Base-by-base conservation (phyloP, 1,284 basidiomycete genomes). In the Fomitopsis palustris region DNA sequence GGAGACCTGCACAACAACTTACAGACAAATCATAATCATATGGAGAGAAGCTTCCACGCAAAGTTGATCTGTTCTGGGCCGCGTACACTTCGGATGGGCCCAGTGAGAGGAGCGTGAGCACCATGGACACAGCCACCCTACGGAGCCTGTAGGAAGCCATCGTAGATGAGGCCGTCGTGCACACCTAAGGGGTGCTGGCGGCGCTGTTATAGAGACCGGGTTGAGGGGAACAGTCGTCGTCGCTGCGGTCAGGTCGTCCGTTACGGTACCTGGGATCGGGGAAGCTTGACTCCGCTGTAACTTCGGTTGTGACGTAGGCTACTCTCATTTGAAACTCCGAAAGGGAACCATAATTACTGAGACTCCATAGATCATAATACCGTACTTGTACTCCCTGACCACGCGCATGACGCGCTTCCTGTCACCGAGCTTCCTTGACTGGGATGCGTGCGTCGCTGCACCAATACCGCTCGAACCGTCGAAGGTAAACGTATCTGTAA, bases 21-120 rank as follows among this genome's bases (percentile, higher is more conserved):
- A 61, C 59, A 38, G 59, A 57, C 39, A 61, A 61, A 2, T 57
- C 56, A 51, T 61, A 61, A 10, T 43, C 53, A 39, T 61, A 55
- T 19, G 54, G 33, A 37, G 53, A 41, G 19, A 57, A 49, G 39
- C 45, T 55, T 19, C 10, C 3, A 29, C 45, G 29, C 8, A 47
- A 17, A 25, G 51, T 41, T 16, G 42, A 52, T 41, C 9, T 41
- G 42, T 57, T 60, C 45, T 47, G 53, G 10, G 52, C 23, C n/a
- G 27, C 39, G 56, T 57, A 47, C 5, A 41, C 57, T 21, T n/a
- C n/a, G n/a, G 57, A 37, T 47, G 42, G 16, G 17, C 39, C 17
- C 16, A 58, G 29, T 29, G 51, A 53, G 23, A 54, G 19, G 6
- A 58, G 37, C 25, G 49, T 29, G 17, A 52, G 49, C 49, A 52